phyloP scores from a whole-genome alignment of 257 asterid genomes.

The Solanum medicagineum region DNA sequence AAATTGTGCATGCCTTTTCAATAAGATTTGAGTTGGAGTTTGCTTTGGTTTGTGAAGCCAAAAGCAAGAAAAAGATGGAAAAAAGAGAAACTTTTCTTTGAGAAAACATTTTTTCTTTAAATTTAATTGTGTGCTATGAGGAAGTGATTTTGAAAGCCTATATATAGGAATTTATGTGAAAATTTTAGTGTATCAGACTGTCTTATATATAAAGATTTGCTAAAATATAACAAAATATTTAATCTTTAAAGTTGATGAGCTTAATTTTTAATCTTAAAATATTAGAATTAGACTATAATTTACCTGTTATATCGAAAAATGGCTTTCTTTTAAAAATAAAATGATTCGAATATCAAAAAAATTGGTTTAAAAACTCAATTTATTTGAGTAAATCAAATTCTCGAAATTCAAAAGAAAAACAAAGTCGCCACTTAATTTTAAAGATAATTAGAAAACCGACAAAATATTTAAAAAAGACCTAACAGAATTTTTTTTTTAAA shows the following conservation, averaged over 20 bases:
- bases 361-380: too few species aligned
- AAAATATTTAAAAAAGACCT: too few species aligned
- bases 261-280: background rate
- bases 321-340: too few species aligned
- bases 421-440: too few species aligned
- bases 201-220: background rate
- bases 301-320: too few species aligned
- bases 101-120: background rate
- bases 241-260: background rate
- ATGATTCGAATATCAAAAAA: too few species aligned
- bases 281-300: background rate
- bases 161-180: background rate
- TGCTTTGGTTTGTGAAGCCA: background rate
- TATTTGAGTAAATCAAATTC: too few species aligned
- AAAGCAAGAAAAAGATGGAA: background rate
- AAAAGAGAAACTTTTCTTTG: background rate
- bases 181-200: background rate
- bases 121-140: background rate
- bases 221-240: background rate
- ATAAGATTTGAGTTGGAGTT: background rate
- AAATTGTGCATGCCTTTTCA: background rate
- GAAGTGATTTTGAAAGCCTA: background rate
- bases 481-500: too few species aligned
- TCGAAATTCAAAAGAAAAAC: too few species aligned
- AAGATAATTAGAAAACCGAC: too few species aligned